A percentile compares a stretch with the other conserved stretches of the same genome.
Evolutionary conservation across 2,329 filamentous ascomycete genomes (phyloP).

Genomic region (Zelopaecilomyces penicillatus): DNA sequence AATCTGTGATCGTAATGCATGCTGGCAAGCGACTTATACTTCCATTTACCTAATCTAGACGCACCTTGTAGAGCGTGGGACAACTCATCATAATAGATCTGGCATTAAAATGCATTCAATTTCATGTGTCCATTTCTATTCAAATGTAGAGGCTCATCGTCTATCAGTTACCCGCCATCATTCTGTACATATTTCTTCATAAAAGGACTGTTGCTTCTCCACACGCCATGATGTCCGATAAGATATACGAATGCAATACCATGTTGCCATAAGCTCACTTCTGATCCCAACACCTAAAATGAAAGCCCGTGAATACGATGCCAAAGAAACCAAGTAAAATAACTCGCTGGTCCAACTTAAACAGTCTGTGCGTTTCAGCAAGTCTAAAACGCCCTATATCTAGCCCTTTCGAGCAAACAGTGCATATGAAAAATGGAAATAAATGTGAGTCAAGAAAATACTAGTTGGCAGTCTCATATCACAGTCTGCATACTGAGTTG

Average conservation of each 20-base stretch:
- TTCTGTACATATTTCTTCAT: conserved; percentile 1
- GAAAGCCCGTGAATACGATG: not conserved
- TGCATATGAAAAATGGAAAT: no score
- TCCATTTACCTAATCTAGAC: not conserved
- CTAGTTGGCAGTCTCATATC: no score
- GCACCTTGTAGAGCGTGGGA: not conserved
- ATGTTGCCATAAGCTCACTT: not conserved
- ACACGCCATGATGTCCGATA: no score
- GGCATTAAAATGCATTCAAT: not conserved
- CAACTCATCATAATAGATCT: no score
- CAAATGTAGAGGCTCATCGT: conserved; percentile 7
- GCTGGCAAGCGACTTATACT: not conserved
- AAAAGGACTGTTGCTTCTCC: no score
- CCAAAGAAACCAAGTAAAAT: no score
- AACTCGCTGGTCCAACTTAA: no score
- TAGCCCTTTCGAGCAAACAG: no score
- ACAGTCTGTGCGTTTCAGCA: no score
- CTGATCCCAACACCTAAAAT: conserved; percentile 4
- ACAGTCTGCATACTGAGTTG: no score
- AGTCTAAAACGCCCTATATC: no score
- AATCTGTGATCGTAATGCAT: not conserved
- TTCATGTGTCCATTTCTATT: conserved; percentile 2
- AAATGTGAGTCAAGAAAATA: no score
- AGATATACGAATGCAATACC: conserved; percentile 1
- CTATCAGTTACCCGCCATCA: conserved; percentile 6